These are phyloP conservation scores for Striga hermonthica DNA, from an alignment of 305 asterid species.

Conservation along the genomic window DNA sequence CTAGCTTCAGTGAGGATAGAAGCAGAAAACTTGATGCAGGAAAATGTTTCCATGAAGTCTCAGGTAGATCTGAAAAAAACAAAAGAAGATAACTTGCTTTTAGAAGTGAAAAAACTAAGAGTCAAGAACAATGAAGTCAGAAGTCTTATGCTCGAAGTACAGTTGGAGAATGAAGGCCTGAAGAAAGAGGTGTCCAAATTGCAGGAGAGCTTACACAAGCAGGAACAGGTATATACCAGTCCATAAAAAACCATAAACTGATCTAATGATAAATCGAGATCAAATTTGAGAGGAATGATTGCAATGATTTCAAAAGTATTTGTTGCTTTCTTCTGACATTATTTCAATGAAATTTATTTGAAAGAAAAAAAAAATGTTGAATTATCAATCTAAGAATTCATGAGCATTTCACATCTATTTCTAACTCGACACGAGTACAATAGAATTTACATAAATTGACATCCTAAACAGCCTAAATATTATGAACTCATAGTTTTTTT, in stretches of 20 bases:
- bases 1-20: constrained; percentile 53
- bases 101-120: constrained; percentile 61
- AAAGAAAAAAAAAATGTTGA: constrained; percentile 4
- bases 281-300: constrained; percentile 16
- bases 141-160: constrained; percentile 40
- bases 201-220: constrained; percentile 41
- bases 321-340: constrained; percentile 19
- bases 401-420: constrained; percentile 11
- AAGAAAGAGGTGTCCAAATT: constrained; percentile 54
- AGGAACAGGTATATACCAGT: constrained; percentile 48
- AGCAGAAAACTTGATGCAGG: constrained; percentile 49
- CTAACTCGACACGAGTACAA: constrained; percentile 6
- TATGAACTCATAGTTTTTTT: constrained; percentile 7
- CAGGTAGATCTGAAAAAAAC: constrained; percentile 57
- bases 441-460: constrained; percentile 6
- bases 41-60: constrained; percentile 52
- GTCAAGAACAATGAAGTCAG: constrained; percentile 50
- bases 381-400: not conserved
- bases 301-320: constrained; percentile 15
- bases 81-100: constrained; percentile 54
- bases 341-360: constrained; percentile 5
- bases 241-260: constrained; percentile 13
- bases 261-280: constrained; percentile 21
- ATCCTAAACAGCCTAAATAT: not conserved
- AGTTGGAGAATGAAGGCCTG: constrained; percentile 65